phyloP scores from a whole-genome alignment of 495 filamentous ascomycete genomes.

The Astrothelium subdiscretum region DNA sequence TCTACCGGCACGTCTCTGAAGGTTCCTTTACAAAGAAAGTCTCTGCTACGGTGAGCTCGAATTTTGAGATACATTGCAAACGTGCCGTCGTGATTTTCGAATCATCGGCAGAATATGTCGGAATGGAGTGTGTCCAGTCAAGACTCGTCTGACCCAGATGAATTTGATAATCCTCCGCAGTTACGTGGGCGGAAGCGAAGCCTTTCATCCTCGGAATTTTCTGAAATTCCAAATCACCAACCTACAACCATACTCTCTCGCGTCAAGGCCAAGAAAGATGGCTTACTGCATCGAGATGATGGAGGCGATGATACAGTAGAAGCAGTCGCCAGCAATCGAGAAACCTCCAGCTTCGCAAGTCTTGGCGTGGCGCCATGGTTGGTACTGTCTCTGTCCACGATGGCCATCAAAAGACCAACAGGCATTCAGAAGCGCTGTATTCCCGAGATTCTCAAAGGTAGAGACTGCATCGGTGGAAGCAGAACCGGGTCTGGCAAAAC shows the following conservation, averaged over 20 bases:
- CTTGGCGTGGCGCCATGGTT: constrained; percentile 80
- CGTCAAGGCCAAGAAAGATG: not conserved
- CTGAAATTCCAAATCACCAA: not conserved
- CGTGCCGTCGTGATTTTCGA: not conserved
- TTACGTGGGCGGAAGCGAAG: not conserved
- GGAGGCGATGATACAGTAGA: not conserved
- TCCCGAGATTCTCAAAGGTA: constrained; percentile 75
- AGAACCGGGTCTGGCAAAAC: constrained; percentile 98
- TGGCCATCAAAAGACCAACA: constrained; percentile 84
- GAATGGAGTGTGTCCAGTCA: not conserved
- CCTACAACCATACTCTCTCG: not conserved
- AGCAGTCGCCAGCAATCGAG: not conserved
- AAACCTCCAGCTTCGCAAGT: constrained; percentile 56
- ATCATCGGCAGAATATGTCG: not conserved
- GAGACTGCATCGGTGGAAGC: constrained; percentile 89
- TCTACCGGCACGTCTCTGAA: not conserved
- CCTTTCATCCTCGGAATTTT: not conserved
- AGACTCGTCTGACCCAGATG: not conserved
- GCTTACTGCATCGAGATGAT: not conserved
- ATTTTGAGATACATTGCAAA: not conserved
- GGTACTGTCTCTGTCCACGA: constrained; percentile 64
- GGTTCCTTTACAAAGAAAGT: not conserved
- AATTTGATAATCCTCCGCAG: no score
- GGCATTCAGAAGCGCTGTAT: constrained; percentile 89
- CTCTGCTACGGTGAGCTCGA: not conserved